Conservation (phyloP, 306 rosid species). For the Erythrophleum fordii region DNA sequence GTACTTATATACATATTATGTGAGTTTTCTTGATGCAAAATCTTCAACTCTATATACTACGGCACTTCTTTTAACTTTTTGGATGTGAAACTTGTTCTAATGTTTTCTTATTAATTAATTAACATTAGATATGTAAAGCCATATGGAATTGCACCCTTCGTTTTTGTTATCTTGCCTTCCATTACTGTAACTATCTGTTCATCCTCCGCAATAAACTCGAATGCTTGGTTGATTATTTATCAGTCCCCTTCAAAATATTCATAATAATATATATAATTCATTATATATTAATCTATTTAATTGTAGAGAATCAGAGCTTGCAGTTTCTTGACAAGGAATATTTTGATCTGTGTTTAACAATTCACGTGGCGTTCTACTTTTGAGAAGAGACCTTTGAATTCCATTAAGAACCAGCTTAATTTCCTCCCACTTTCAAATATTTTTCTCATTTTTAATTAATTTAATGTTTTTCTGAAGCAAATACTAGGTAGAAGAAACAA, state of each 20-base stretch:
- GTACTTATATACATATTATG: conserved; percentile 6
- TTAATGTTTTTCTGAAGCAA: conserved; percentile 24
- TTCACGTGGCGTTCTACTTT: not conserved
- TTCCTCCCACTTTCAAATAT: not conserved
- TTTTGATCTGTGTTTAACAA: not conserved
- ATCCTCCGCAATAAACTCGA: not conserved
- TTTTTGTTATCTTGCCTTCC: not conserved
- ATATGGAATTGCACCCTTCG: conserved; percentile 5
- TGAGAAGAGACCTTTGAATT: conserved; percentile 4
- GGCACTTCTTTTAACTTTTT: conserved; percentile 24
- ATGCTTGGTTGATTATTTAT: not conserved
- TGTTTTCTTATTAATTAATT: not conserved
- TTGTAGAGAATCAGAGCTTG: not conserved
- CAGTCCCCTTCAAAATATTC: not conserved
- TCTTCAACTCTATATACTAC: conserved; percentile 31
- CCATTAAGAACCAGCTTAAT: not conserved
- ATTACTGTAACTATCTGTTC: not conserved
- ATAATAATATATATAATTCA: not conserved
- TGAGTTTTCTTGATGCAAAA: conserved; percentile 15
- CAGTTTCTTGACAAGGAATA: not conserved
- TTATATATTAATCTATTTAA: not conserved
- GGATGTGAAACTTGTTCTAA: not conserved
- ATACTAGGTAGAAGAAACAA: not conserved
- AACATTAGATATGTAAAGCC: not conserved
- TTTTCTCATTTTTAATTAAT: not conserved